Conservation (phyloP, 768 basidiomycete species). For the Polyporus arcularius region DNA sequence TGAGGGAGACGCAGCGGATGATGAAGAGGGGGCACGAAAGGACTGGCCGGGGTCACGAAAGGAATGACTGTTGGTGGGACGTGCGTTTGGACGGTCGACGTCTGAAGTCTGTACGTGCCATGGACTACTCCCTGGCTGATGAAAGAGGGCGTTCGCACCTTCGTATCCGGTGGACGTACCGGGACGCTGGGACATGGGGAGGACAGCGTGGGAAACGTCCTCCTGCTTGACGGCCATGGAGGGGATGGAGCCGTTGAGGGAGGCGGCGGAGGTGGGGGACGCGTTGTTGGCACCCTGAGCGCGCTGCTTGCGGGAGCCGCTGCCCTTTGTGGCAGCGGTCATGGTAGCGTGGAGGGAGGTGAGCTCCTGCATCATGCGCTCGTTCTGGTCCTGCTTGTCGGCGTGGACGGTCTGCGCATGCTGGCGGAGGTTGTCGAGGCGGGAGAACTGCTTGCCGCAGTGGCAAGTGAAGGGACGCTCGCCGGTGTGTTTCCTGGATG, state of each 20-base stretch:
- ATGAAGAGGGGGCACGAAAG: conserved; percentile 64
- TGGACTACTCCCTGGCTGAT: conserved; percentile 25
- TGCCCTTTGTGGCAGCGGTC: conserved; percentile 52
- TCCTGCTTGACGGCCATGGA: conserved; percentile 44
- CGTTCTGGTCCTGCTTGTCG: conserved; percentile 89
- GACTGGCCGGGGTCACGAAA: conserved; percentile 82
- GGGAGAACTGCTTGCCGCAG: conserved; percentile 92
- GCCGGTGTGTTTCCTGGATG: conserved; percentile 90
- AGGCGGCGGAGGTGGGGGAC: conserved; percentile 18
- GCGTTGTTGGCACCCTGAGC: conserved; percentile 28
- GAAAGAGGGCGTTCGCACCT: conserved; percentile 37
- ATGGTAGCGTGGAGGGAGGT: conserved; percentile 82
- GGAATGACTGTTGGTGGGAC: conserved; percentile 56
- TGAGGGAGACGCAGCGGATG: conserved; percentile 44
- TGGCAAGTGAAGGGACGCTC: conserved; percentile 97
- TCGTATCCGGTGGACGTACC: conserved; percentile 79
- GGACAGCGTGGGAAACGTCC: conserved; percentile 31
- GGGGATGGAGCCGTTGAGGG: conserved; percentile 19
- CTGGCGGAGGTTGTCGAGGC: conserved; percentile 95
- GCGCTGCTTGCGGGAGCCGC: conserved; percentile 41
- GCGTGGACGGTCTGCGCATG: conserved; percentile 97
- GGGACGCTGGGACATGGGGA: conserved; percentile 56
- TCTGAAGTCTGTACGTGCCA: conserved; percentile 45
- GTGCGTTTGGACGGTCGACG: conserved; percentile 38
- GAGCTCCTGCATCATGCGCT: conserved; percentile 89